These are phyloP conservation scores for Ogataea nitratoaversa DNA, from an alignment of 805 yeast species.

Conservation along the genomic window DNA sequence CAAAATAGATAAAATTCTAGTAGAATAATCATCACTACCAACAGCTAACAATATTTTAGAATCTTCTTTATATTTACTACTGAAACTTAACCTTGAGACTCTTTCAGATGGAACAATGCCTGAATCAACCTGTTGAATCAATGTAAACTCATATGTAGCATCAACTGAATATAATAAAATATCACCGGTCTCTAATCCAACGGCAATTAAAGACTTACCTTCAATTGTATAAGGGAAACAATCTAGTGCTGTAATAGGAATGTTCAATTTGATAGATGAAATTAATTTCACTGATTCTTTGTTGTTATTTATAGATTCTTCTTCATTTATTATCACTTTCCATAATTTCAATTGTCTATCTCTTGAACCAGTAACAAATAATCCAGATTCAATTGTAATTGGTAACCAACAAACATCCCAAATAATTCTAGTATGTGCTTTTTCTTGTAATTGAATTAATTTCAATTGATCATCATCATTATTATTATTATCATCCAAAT, in stretches of 20 bases:
- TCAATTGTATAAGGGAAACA: constrained; percentile 33
- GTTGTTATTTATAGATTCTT: too few relatives aligned
- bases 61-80: constrained; percentile 23
- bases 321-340: constrained; percentile 27
- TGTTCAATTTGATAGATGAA: constrained; percentile 40
- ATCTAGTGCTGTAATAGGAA: constrained; percentile 68
- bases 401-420: constrained; percentile 96
- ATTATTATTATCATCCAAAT: constrained; percentile 16
- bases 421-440: constrained; percentile 86
- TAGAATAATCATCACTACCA: constrained; percentile 64
- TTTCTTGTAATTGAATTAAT: constrained; percentile 37
- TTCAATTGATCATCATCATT: constrained; percentile 22
- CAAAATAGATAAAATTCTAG: constrained; percentile 31
- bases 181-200: constrained; percentile 70
- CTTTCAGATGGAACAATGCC: constrained; percentile 55
- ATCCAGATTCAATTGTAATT: constrained; percentile 17
- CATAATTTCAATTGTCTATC: constrained; percentile 76
- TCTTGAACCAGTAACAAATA: constrained; percentile 83
- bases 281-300: constrained; percentile 29
- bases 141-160: constrained; percentile 23
- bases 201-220: constrained; percentile 41
- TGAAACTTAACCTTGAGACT: constrained; percentile 60
- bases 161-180: constrained; percentile 42
- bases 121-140: constrained; percentile 33
- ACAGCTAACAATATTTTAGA: constrained; percentile 44